Base-by-base conservation (phyloP, 495 filamentous ascomycete genomes). In the Rostrohypoxylon terebratum region DNA sequence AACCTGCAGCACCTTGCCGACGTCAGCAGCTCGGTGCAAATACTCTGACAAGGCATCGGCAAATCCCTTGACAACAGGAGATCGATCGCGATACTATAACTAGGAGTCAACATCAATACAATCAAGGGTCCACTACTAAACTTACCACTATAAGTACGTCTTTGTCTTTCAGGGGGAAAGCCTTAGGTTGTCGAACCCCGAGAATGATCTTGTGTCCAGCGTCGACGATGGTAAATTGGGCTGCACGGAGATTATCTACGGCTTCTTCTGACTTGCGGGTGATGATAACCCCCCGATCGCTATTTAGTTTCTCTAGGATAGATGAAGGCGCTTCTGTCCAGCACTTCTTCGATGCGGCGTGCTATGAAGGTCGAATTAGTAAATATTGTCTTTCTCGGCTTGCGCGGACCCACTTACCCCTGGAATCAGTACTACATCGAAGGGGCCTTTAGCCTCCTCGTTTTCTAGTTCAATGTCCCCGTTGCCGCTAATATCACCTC, bases 341-440 rank as follows among this genome's bases (percentile, higher is more conserved):
- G 21, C 51, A 13, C 2, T 25, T 25, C 18, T 51, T 63, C 0
- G 59, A 64, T n/a, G 40, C 33, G 0, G 63, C 48, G 11, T 64
- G 50, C 60, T 72, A 25, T 28, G 25, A 45, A 48, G 1, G 40
- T n/a, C n/a, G 60, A 53, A 14, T 59, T 25, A 59, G 11, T 14
- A 13, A n/a, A 14, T 14, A n/a, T 25, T 7, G 40, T 44, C 55
- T 25, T 38, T n/a, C 10, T n/a, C 10, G 7, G 18, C 13, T 59
- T 11, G 7, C 1, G 16, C 2, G 16, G n/a, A 21, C 0, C 21
- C 14, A 57, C 68, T 59, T 53, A 71, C 68, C 2, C 20, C 21
- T 11, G 71, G 57, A 34, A 74, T 70, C 0, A 76, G 8, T 1
- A 76, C 9, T 8, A 65, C 47, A 45, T 76, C 74, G 4, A 70